Conservation (phyloP, 108 stramenopile species). For the Cyclotella sp. region DNA sequence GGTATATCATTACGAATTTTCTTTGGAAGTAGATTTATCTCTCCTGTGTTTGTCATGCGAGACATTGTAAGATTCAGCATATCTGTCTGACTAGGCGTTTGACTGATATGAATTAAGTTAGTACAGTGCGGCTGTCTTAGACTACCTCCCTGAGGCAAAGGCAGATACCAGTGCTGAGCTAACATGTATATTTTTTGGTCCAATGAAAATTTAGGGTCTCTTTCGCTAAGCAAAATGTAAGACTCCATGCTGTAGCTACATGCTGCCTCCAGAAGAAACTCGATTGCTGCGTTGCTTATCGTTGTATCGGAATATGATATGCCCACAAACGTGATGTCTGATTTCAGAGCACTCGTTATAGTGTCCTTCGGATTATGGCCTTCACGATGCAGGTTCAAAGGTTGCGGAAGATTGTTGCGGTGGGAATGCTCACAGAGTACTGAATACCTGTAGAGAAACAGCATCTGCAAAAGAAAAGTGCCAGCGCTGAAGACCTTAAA, state of each 20-base stretch:
- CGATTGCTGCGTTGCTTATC: slow-evolving; percentile 24
- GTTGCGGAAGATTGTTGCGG: no score
- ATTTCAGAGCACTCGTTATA: no score
- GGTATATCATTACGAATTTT: background rate
- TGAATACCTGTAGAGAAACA: no score
- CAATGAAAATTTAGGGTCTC: background rate
- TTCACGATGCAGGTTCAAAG: no score
- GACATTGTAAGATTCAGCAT: slow-evolving; percentile 15
- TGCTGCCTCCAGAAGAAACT: slow-evolving; percentile 27
- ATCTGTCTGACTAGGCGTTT: background rate
- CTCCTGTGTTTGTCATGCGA: slow-evolving; percentile 5
- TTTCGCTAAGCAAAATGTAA: slow-evolving; percentile 19
- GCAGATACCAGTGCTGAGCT: slow-evolving; percentile 7
- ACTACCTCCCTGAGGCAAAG: background rate
- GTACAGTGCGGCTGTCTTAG: slow-evolving; percentile 2
- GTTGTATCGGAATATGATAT: slow-evolving; percentile 26
- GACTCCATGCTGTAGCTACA: slow-evolving; percentile 19
- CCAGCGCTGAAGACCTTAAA: no score
- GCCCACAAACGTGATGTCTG: slow-evolving; percentile 1
- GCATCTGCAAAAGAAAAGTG: no score
- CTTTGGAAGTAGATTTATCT: background rate
- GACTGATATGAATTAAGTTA: slow-evolving; percentile 18
- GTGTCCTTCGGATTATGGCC: no score
- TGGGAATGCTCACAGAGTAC: no score
- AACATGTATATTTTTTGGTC: slow-evolving; percentile 23